Evolutionary conservation across 2,329 filamentous ascomycete species (phyloP).

Genomic region (Penicillium sp.): DNA sequence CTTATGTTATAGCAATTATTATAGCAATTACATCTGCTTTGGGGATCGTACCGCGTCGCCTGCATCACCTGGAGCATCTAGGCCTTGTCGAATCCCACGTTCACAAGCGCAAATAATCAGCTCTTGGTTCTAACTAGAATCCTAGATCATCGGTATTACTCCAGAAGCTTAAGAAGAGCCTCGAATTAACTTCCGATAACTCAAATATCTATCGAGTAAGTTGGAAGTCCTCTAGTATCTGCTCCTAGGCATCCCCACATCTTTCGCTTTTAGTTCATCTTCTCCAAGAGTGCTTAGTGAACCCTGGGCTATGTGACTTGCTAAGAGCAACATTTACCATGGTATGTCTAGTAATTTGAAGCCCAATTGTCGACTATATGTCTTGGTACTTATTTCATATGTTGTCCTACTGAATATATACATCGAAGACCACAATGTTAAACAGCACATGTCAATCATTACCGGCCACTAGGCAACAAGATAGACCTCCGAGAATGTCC

Average conservation of each 20-base stretch:
- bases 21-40: background rate
- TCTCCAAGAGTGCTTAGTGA: background rate
- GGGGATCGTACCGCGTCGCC: conserved; percentile 7
- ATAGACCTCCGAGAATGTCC: background rate
- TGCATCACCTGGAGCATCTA: conserved; percentile 6
- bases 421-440: background rate
- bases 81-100: conserved; percentile 1
- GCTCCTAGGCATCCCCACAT: background rate
- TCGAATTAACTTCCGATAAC: background rate
- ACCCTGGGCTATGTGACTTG: background rate
- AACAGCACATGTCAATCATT: conserved; percentile 3
- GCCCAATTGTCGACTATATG: background rate
- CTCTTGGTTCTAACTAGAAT: background rate
- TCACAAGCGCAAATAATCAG: background rate
- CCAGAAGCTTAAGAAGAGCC: conserved; percentile 9
- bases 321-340: background rate
- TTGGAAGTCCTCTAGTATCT: background rate
- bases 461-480: background rate
- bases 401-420: background rate
- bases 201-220: background rate
- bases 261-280: background rate
- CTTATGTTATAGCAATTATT: background rate
- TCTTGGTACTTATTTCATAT: background rate
- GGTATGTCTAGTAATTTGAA: background rate
- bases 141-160: conserved; percentile 2